These are phyloP conservation scores for Poronia punctata DNA, from an alignment of 495 filamentous ascomycete genomes.

Conservation along the genomic window DNA sequence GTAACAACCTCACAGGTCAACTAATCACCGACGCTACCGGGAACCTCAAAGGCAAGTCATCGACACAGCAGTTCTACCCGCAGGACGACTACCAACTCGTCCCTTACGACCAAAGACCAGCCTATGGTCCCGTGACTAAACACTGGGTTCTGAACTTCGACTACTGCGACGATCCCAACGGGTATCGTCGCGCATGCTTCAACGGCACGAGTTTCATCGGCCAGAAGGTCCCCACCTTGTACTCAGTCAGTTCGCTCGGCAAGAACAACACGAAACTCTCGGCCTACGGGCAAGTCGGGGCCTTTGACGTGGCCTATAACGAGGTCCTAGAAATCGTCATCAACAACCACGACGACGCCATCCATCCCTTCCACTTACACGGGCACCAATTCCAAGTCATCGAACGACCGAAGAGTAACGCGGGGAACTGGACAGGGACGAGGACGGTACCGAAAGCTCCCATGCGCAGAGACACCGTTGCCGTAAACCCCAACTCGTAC, in stretches of 20 bases:
- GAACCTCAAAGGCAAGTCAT: constrained; percentile 39
- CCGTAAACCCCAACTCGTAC: constrained; percentile 46
- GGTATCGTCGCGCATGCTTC: constrained; percentile 65
- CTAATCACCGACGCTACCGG: constrained; percentile 56
- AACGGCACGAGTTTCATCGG: constrained; percentile 66
- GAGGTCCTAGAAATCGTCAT: constrained; percentile 71
- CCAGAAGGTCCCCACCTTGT: constrained; percentile 74
- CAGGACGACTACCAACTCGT: constrained; percentile 59
- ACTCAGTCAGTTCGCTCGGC: constrained; percentile 61
- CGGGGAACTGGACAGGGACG: constrained; percentile 32
- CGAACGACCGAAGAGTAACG: constrained; percentile 36
- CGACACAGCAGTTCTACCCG: constrained; percentile 47
- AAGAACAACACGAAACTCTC: constrained; percentile 49
- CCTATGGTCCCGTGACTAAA: constrained; percentile 42
- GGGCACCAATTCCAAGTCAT: constrained; percentile 78
- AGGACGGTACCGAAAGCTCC: constrained; percentile 37
- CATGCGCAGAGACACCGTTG: constrained; percentile 50
- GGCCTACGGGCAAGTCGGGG: constrained; percentile 72
- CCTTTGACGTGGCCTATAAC: constrained; percentile 55
- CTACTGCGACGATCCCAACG: constrained; percentile 55
- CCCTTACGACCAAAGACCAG: constrained; percentile 46
- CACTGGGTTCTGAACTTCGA: constrained; percentile 51
- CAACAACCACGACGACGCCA: constrained; percentile 68
- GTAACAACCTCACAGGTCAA: constrained; percentile 47
- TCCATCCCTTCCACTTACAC: constrained; percentile 50